These are phyloP conservation scores for Talaromyces piceae DNA, from an alignment of 2,329 filamentous ascomycete species.

Conservation along the genomic window DNA sequence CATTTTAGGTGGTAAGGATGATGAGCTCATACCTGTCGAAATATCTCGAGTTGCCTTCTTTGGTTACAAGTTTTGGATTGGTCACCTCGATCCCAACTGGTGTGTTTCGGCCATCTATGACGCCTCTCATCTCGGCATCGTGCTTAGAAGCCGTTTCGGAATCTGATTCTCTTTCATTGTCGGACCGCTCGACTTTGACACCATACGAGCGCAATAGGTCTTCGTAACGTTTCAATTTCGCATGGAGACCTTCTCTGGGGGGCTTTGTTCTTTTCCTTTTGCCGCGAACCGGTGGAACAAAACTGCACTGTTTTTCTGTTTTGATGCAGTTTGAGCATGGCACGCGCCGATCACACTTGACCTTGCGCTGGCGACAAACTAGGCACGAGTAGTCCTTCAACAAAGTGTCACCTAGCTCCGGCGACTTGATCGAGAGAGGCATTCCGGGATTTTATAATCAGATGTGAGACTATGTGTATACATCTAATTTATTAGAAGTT, in stretches of 20 bases:
- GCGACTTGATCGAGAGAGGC: not conserved
- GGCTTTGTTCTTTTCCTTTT: not conserved
- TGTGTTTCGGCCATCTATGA: not conserved
- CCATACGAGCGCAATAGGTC: not conserved
- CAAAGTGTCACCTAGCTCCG: not conserved
- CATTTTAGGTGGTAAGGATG: not conserved
- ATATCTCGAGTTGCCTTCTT: not conserved
- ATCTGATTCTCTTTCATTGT: not conserved
- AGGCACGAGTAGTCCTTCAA: conserved; percentile 23
- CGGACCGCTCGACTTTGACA: not conserved
- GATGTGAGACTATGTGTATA: not conserved
- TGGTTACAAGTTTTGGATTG: not conserved
- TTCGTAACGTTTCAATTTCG: conserved; percentile 1
- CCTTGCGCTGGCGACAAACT: conserved; percentile 34
- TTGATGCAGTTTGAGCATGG: conserved; percentile 42
- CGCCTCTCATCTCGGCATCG: not conserved
- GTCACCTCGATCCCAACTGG: not conserved
- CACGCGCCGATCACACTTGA: conserved; percentile 36
- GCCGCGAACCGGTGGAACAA: conserved; percentile 16
- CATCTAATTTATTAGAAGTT: not conserved
- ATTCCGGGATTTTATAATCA: not conserved
- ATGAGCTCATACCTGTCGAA: not conserved
- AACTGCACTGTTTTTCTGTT: conserved; percentile 30
- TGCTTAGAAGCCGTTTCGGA: not conserved
- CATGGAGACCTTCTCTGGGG: not conserved